Evolutionary conservation across 1,284 basidiomycete genomes (phyloP).

Genomic region (Moesziomyces globuligerus): DNA sequence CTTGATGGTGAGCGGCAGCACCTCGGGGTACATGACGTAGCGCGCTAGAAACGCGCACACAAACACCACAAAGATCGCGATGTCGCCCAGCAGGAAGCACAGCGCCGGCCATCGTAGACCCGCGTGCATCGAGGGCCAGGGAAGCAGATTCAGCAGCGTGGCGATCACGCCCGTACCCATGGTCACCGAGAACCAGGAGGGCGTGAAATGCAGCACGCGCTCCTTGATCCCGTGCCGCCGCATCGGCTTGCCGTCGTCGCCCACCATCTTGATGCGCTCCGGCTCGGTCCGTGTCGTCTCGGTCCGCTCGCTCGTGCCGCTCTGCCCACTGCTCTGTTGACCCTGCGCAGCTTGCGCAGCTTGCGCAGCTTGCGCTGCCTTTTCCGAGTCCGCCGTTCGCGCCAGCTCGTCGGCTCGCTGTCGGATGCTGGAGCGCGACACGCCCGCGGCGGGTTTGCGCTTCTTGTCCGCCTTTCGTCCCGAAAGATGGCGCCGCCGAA

Average conservation of each 20-base stretch:
- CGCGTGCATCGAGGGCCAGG: constrained; percentile 38
- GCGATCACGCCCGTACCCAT: constrained; percentile 58
- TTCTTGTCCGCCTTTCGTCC: neutral
- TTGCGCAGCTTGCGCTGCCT: constrained; percentile 8
- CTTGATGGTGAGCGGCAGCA: constrained; percentile 56
- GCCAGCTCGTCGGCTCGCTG: constrained; percentile 35
- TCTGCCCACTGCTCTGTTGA: too few species aligned
- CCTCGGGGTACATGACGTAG: constrained; percentile 56
- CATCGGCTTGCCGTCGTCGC: constrained; percentile 44
- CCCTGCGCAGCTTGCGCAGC: too few species aligned
- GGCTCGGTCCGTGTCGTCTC: constrained; percentile 18
- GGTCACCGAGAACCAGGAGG: constrained; percentile 57
- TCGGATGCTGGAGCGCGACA: constrained; percentile 11
- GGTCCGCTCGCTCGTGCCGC: neutral
- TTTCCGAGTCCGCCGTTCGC: constrained; percentile 37
- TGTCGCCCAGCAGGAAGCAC: constrained; percentile 42
- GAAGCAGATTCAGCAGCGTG: constrained; percentile 49
- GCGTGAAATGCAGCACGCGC: constrained; percentile 52
- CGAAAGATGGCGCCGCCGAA: constrained; percentile 14
- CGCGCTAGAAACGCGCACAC: constrained; percentile 42
- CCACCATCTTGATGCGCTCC: constrained; percentile 34
- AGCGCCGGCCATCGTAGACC: constrained; percentile 35
- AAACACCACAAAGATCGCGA: constrained; percentile 52
- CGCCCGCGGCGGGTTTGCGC: neutral
- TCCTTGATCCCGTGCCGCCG: constrained; percentile 39